These are phyloP conservation scores for Cunninghamia lanceolata DNA, from an alignment of 75 land plant genomes.

Conservation along the genomic window DNA sequence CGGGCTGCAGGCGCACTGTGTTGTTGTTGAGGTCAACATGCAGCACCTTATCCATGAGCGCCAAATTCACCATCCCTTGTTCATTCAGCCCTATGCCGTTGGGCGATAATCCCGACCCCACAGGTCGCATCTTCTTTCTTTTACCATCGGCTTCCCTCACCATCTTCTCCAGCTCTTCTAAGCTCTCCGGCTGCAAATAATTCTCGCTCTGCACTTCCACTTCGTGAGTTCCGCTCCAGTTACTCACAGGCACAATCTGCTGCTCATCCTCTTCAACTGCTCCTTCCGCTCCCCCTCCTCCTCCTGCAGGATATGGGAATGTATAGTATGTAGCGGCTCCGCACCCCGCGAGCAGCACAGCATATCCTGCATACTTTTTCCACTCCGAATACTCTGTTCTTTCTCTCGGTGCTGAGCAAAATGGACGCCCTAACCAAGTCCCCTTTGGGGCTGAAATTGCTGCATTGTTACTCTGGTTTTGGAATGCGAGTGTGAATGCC, in stretches of 20 bases:
- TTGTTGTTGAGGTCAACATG: constrained; percentile 75
- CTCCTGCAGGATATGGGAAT: constrained; percentile 69
- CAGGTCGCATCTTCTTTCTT: constrained; percentile 70
- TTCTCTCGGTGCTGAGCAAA: constrained; percentile 32
- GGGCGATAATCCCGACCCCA: constrained; percentile 96
- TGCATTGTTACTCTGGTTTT: not conserved
- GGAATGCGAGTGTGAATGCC: not conserved
- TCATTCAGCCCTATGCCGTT: constrained; percentile 89
- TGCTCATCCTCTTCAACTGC: constrained; percentile 51
- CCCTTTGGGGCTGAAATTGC: not conserved
- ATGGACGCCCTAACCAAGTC: not conserved
- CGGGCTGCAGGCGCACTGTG: constrained; percentile 84
- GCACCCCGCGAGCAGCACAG: constrained; percentile 64
- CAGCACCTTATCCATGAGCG: constrained; percentile 89
- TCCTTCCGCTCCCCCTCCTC: constrained; percentile 49
- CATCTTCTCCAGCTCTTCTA: constrained; percentile 62
- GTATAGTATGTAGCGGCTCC: constrained; percentile 89
- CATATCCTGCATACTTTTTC: constrained; percentile 74
- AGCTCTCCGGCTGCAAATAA: constrained; percentile 79
- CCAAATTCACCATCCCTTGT: constrained; percentile 92
- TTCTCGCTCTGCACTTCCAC: constrained; percentile 54
- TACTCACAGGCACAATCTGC: constrained; percentile 75
- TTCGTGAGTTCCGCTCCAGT: constrained; percentile 99
- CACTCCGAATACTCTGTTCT: constrained; percentile 25
- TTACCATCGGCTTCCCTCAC: constrained; percentile 57